Evolutionary conservation across 2,329 filamentous ascomycete genomes (phyloP), one percentile per base, ranked within the genome.

Genomic region (Trichoderma sp.): DNA sequence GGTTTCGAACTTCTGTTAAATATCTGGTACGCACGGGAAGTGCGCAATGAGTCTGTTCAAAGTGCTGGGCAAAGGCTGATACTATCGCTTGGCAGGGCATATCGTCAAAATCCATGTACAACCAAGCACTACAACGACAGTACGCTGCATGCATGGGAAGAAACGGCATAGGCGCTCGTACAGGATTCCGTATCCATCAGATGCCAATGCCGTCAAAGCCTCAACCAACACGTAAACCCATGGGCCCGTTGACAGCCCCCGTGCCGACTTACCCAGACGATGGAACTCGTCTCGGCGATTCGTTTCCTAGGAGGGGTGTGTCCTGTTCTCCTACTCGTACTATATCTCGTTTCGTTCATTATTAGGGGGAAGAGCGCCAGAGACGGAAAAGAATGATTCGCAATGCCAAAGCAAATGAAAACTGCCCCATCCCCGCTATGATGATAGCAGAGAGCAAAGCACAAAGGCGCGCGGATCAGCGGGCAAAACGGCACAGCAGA

Each of bases 221-320:
- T 44, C 58, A n/a, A 12, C 24, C 45, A 61, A 61, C 58, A 26
- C 58, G 58, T 61, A 44, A 61, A 39, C 7, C 58, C 39, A 9
- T 56, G 41, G 30, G n/a, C 26, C 26, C 59, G 30, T 39, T 52
- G 39, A 30, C 54, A n/a, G 34, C 12, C 10, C 10, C 21, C 34
- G 64, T 68, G 68, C 68, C 68, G 66, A 69, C 44, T 67, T 69
- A 69, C 54, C 68, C 68, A 69, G 68, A 67, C 62, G 61, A 64
- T 39, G 34, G 58, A 34, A 28, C 54, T 45, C 47, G 24, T 21
- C 30, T 60, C 43, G 56, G 45, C 28, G 47, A 34, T 47, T 48
- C 15, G 28, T 48, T 26, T 7, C n/a, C 41, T 43, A 28, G 21
- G 48, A 48, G 58, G 45, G 55, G 19, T 21, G 30, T 21, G 39